Conservation (phyloP, 2,329 filamentous ascomycete genomes). For the Ploettnerulaceae sp. region DNA sequence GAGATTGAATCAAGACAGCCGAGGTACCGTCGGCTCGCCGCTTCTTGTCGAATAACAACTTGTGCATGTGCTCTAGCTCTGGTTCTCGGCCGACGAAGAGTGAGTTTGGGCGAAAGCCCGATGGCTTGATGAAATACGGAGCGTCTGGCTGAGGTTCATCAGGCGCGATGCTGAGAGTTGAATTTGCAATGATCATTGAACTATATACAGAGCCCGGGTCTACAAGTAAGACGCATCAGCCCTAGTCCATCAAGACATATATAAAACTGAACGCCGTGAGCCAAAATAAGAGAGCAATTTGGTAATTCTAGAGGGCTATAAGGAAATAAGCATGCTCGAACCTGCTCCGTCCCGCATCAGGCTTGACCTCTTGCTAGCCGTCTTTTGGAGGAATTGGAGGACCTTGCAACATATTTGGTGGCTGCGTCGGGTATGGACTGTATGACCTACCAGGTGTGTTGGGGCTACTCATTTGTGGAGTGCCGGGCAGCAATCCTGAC, state of each 20-base stretch:
- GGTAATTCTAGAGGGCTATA: not conserved
- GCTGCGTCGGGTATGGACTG: conserved; percentile 2
- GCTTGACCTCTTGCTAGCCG: not conserved
- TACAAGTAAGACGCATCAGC: conserved; percentile 34
- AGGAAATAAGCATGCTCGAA: conserved; percentile 3
- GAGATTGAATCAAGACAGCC: conserved; percentile 58
- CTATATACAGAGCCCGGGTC: conserved; percentile 28
- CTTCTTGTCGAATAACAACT: conserved; percentile 52
- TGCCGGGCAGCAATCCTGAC: conserved; percentile 5
- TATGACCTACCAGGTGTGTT: conserved; percentile 17
- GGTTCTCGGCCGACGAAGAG: conserved; percentile 57
- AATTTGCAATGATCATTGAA: conserved; percentile 26
- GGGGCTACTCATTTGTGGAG: conserved; percentile 3
- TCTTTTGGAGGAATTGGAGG: not conserved
- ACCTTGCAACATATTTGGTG: not conserved
- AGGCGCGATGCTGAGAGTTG: conserved; percentile 25
- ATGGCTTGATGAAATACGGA: conserved; percentile 43
- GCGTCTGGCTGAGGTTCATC: conserved; percentile 17
- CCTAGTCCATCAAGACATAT: conserved; percentile 18
- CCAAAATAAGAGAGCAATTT: not conserved
- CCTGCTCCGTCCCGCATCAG: no score
- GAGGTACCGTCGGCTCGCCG: conserved; percentile 53
- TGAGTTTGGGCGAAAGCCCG: conserved; percentile 57
- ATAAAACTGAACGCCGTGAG: not conserved
- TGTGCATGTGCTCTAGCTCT: conserved; percentile 54